Evolutionary conservation across 257 asterid species (phyloP), one percentile per base, ranked within the genome.

Genomic region (Solanum clarkiae): DNA sequence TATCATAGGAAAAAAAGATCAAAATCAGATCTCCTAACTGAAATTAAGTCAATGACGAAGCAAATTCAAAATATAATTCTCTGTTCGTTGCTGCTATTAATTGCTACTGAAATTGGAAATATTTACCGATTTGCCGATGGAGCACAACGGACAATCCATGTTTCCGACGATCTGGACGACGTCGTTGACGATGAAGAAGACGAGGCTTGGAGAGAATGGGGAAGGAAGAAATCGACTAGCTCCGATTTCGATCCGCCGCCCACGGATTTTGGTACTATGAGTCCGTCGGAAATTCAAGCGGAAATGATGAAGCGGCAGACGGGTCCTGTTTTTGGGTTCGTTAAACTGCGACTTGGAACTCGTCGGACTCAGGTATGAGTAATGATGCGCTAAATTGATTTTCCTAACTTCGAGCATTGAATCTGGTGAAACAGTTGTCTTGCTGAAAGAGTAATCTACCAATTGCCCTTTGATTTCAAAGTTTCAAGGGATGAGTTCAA

Each of bases 151-250:
- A 89, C 86, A 87, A 85, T 97, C 90, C 99, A 95, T 90, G 85
- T 97, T 22, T 42, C 97, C 11, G 98, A 95, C 86, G 96, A 97
- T 17, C 92, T 97, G 1, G 97, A 95, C 87, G 98, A 95, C 91
- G 94, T 97, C 85, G 93, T 94, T 9, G 99, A 95, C 75, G 93
- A 93, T 42, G 99, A 96, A 89, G 99, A 96, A 83, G 98, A 95
- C 83, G 98, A 97, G 4, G 90, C 88, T 11, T 95, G 98, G 98
- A 93, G 86, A 84, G 91, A 94, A 87, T 95, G 99, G 98, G 98
- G 98, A 79, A 91, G 88, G 59, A 94, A 84, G 88, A 91, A 87
- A 88, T 82, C 88, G 16, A 29, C 71, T 11, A 4, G 69, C 1
- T 90, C 93, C 77, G 91, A 92, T 10, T 95, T 93, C 93, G 98